These are phyloP conservation scores for Trichothecium sympodiale DNA, from an alignment of 2,329 filamentous ascomycete genomes.

Conservation along the genomic window DNA sequence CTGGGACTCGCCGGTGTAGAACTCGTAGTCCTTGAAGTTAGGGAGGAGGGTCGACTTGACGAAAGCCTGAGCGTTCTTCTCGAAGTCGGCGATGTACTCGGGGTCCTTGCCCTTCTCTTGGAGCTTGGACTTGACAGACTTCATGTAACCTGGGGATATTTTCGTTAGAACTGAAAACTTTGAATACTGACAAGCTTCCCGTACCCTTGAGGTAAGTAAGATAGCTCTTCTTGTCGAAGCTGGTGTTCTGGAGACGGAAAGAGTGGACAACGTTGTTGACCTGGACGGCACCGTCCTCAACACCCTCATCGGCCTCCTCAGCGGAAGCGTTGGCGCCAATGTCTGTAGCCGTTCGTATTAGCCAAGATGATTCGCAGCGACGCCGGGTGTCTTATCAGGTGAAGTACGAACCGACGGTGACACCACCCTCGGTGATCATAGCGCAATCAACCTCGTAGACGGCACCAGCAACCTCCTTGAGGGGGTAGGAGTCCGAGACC, in stretches of 20 bases:
- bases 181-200: constrained; percentile 11
- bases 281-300: constrained; percentile 58
- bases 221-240: constrained; percentile 83
- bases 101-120: constrained; percentile 49
- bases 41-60: constrained; percentile 71
- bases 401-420: constrained; percentile 55
- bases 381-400: neutral
- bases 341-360: constrained; percentile 35
- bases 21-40: constrained; percentile 95
- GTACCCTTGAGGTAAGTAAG: constrained; percentile 75
- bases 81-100: constrained; percentile 65
- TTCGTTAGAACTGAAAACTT: constrained; percentile 4
- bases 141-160: constrained; percentile 66
- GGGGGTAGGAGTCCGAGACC: constrained; percentile 86
- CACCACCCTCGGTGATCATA: constrained; percentile 72
- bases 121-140: constrained; percentile 66
- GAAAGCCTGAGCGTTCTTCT: constrained; percentile 60
- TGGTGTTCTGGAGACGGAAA: constrained; percentile 74
- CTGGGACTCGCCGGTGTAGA: constrained; percentile 87
- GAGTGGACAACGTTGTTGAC: constrained; percentile 92
- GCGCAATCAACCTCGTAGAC: constrained; percentile 86
- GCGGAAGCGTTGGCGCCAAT: constrained; percentile 95
- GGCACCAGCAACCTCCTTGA: constrained; percentile 68
- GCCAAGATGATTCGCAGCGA: neutral
- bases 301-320: constrained; percentile 68